Conservation (phyloP, 495 filamentous ascomycete species). For the Annulohypoxylon nitens region DNA sequence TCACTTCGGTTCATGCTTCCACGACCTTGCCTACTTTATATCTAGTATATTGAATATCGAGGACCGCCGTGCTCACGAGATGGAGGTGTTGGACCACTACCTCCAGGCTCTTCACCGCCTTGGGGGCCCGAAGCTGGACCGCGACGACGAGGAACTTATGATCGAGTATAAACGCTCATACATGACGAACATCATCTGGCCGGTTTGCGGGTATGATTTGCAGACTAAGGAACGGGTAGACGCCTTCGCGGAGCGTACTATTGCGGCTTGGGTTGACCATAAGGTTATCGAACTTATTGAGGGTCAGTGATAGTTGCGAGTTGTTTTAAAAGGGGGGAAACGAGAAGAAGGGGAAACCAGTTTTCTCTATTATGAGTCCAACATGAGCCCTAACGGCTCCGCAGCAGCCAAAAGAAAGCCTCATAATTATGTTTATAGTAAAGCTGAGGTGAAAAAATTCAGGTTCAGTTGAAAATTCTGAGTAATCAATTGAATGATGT, state of each 20-base stretch:
- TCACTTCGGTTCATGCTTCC: constrained; percentile 52
- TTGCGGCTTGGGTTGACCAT: constrained; percentile 53
- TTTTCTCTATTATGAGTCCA: too few relatives aligned
- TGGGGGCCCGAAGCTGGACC: constrained; percentile 45
- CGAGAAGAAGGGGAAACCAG: not conserved
- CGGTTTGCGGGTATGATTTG: constrained; percentile 50
- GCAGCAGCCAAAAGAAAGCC: too few relatives aligned
- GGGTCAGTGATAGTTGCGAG: constrained; percentile 28
- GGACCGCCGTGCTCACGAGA: constrained; percentile 52
- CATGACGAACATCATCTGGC: constrained; percentile 52
- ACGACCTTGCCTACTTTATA: constrained; percentile 55
- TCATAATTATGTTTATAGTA: too few relatives aligned
- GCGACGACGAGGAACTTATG: constrained; percentile 48
- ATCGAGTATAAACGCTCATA: constrained; percentile 53
- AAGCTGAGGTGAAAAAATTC: too few relatives aligned
- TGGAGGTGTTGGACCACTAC: constrained; percentile 52
- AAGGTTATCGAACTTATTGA: constrained; percentile 53
- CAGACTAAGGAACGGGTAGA: constrained; percentile 51
- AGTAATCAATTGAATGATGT: too few relatives aligned
- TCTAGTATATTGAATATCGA: constrained; percentile 49
- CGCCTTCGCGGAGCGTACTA: constrained; percentile 50
- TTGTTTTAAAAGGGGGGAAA: not conserved
- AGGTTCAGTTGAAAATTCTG: too few relatives aligned
- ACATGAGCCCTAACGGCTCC: too few relatives aligned
- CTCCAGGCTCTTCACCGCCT: constrained; percentile 40